These are phyloP conservation scores for Xylariaceae sp. DNA, from an alignment of 2,329 filamentous ascomycete genomes.

Conservation along the genomic window DNA sequence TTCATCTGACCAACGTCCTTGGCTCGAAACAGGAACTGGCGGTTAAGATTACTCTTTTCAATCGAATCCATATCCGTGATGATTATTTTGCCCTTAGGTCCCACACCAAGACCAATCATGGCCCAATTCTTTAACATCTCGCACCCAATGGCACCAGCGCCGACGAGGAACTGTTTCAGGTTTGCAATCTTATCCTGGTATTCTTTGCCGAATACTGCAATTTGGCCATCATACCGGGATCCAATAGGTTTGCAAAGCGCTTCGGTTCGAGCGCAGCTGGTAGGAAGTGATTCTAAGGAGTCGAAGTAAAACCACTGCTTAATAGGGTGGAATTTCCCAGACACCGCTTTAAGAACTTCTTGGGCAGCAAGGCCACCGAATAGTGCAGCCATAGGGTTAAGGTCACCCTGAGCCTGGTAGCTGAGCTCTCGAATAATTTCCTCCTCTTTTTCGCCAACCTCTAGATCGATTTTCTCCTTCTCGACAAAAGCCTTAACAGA, in stretches of 20 bases:
- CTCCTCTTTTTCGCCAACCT: slow-evolving; percentile 93
- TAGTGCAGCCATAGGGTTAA: slow-evolving; percentile 91
- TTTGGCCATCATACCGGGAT: slow-evolving; percentile 93
- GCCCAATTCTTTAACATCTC: slow-evolving; percentile 99
- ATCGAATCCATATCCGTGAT: slow-evolving; percentile 99
- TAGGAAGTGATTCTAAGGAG: slow-evolving; percentile 91
- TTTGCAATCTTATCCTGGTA: slow-evolving; percentile 95
- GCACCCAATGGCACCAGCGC: slow-evolving; percentile 95
- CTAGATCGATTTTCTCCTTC: slow-evolving; percentile 77
- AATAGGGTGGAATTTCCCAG: slow-evolving; percentile 96
- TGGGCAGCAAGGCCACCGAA: slow-evolving; percentile 94
- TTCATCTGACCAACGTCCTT: slow-evolving; percentile 96
- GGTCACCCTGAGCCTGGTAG: slow-evolving; percentile 90
- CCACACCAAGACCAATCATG: slow-evolving; percentile 93
- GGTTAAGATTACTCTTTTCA: slow-evolving; percentile 97
- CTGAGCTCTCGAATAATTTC: slow-evolving; percentile 92
- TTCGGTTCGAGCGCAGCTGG: slow-evolving; percentile 75
- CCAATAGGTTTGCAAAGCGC: slow-evolving; percentile 86
- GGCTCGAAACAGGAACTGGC: slow-evolving; percentile 93
- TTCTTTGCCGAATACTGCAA: slow-evolving; percentile 91
- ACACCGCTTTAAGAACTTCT: slow-evolving; percentile 95
- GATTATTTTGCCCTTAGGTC: slow-evolving; percentile 84
- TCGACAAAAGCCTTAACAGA: slow-evolving; percentile 76
- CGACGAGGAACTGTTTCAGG: slow-evolving; percentile 90
- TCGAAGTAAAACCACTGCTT: slow-evolving; percentile 97